These are phyloP conservation scores for Ganoderma lingzhi DNA, from an alignment of 1,284 basidiomycete species.

Conservation along the genomic window DNA sequence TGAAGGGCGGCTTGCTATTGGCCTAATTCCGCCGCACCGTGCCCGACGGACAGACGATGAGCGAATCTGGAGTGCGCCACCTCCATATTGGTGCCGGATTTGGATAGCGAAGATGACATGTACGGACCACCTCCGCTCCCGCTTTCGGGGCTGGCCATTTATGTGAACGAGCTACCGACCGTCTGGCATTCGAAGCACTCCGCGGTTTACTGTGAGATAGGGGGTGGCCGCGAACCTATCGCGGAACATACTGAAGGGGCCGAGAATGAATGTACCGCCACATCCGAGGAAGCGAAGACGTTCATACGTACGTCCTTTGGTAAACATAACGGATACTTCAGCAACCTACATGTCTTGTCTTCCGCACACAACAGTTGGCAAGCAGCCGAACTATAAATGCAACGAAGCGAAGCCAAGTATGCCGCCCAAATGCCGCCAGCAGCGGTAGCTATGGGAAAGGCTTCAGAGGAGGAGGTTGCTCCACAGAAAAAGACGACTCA, in stretches of 20 bases:
- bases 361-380: neutral
- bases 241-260: neutral
- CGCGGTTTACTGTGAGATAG: neutral
- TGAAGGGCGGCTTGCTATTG: neutral
- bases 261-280: neutral
- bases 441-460: neutral
- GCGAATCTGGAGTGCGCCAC: neutral
- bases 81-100: neutral
- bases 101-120: neutral
- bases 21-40: neutral
- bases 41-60: neutral
- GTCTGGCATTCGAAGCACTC: neutral
- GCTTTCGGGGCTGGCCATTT: neutral
- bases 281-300: conserved; percentile 4
- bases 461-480: neutral
- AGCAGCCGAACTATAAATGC: neutral
- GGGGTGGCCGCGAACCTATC: neutral
- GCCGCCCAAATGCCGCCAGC: neutral
- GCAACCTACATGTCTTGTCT: neutral
- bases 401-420: too few relatives aligned
- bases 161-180: neutral
- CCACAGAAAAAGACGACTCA: neutral
- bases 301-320: neutral
- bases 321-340: neutral
- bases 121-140: neutral